A percentile compares a stretch with the other conserved stretches of the same genome.
Conservation (phyloP, 2,329 filamentous ascomycete species). For the Fusarium nurragi region DNA sequence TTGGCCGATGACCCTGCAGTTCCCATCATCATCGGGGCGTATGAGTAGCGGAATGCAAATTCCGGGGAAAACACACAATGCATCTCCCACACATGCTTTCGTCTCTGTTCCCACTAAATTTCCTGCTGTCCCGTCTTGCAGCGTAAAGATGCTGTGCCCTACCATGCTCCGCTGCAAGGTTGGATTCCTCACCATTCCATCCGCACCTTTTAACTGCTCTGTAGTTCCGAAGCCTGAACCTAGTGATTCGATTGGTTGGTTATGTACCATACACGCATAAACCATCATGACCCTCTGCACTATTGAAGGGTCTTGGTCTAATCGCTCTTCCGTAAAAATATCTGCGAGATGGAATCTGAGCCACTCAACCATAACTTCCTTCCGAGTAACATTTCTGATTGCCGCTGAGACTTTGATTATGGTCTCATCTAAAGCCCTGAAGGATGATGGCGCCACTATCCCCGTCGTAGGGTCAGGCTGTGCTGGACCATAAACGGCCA, state of each 20-base stretch:
- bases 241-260: background rate
- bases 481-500: background rate
- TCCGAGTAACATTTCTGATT: background rate
- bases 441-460: rapidly evolving
- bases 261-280: conserved; percentile 12
- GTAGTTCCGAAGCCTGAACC: background rate
- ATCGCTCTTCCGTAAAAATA: background rate
- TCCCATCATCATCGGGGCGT: rapidly evolving
- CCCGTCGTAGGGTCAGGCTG: rapidly evolving
- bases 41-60: background rate
- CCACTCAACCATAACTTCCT: conserved; percentile 9
- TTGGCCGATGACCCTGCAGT: background rate
- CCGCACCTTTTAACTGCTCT: background rate
- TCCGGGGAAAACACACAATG: background rate
- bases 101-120: background rate
- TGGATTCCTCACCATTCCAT: background rate
- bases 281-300: conserved; percentile 12
- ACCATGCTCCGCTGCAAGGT: background rate
- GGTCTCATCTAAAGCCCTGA: background rate
- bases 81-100: background rate
- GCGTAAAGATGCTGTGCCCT: conserved; percentile 1
- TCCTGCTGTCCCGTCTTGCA: background rate
- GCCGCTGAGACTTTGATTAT: background rate
- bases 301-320: background rate
- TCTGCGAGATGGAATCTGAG: conserved; percentile 1